These are phyloP conservation scores for Cryptococcus jaspeensis DNA, from an alignment of 1,284 basidiomycete species.

Conservation along the genomic window DNA sequence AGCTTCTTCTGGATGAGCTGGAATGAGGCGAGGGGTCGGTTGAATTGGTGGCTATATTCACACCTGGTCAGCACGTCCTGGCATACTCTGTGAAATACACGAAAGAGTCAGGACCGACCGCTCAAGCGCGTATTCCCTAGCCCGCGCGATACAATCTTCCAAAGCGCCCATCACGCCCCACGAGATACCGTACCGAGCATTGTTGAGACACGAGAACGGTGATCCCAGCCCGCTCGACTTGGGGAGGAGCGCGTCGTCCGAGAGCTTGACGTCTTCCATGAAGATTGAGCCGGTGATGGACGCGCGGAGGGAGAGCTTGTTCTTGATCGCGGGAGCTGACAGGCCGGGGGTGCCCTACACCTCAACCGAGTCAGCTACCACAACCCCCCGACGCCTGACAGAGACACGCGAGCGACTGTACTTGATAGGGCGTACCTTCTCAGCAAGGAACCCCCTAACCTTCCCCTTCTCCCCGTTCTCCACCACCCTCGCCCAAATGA, in stretches of 20 bases:
- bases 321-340: slow-evolving; percentile 81
- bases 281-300: slow-evolving; percentile 92
- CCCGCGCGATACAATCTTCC: slow-evolving; percentile 80
- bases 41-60: slow-evolving; percentile 69
- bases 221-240: slow-evolving; percentile 72
- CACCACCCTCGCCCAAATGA: slow-evolving; percentile 73
- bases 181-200: slow-evolving; percentile 84
- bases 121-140: slow-evolving; percentile 83
- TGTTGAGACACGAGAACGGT: slow-evolving; percentile 89
- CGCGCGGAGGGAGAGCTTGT: slow-evolving; percentile 86
- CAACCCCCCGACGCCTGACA: too few species aligned
- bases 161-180: slow-evolving; percentile 94
- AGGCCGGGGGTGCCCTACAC: slow-evolving; percentile 76
- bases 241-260: slow-evolving; percentile 71
- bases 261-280: slow-evolving; percentile 77
- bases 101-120: slow-evolving; percentile 51
- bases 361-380: neutral
- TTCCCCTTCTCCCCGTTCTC: slow-evolving; percentile 60
- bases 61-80: neutral
- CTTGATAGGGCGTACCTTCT: too few species aligned
- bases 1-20: slow-evolving; percentile 97
- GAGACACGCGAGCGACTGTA: too few species aligned
- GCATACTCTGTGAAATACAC: neutral
- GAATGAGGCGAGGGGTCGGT: slow-evolving; percentile 85
- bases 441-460: slow-evolving; percentile 86